Evolutionary conservation across 2,329 filamentous ascomycete genomes (phyloP).

Genomic region (Cladosporium colombiae): DNA sequence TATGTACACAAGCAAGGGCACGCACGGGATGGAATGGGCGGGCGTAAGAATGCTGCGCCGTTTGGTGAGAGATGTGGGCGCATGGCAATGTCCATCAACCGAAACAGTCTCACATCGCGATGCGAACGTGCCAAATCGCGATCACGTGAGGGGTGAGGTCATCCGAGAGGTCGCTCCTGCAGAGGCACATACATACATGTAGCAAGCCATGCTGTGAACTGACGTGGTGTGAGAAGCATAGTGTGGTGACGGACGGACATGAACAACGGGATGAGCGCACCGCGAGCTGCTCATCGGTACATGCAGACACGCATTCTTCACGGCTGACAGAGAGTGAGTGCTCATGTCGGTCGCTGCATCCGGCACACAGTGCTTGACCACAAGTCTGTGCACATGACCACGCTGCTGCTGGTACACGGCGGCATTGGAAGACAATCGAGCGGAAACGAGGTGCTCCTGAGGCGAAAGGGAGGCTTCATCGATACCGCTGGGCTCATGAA

Average conservation of each 20-base stretch:
- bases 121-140: neutral
- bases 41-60: slow-evolving; percentile 11
- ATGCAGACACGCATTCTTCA: neutral
- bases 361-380: neutral
- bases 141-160: slow-evolving; percentile 1
- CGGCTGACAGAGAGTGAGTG: neutral
- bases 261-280: neutral
- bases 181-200: neutral
- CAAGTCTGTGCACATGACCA: neutral
- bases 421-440: neutral
- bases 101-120: slow-evolving; percentile 1
- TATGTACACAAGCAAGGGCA: slow-evolving; percentile 13
- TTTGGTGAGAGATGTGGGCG: neutral
- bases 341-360: neutral
- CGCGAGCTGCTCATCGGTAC: neutral
- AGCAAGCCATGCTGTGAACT: too few species aligned
- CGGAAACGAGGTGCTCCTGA: too few species aligned
- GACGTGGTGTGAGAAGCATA: neutral
- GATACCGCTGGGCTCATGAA: too few species aligned
- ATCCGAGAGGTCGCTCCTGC: neutral
- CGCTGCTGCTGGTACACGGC: neutral
- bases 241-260: neutral
- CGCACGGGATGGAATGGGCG: slow-evolving; percentile 2
- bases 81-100: neutral
- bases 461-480: too few species aligned